Percentiles rank a stretch among this genome's conserved stretches.
Evolutionary conservation across 768 basidiomycete species (phyloP).

Genomic region (Lentinus tigrinus): DNA sequence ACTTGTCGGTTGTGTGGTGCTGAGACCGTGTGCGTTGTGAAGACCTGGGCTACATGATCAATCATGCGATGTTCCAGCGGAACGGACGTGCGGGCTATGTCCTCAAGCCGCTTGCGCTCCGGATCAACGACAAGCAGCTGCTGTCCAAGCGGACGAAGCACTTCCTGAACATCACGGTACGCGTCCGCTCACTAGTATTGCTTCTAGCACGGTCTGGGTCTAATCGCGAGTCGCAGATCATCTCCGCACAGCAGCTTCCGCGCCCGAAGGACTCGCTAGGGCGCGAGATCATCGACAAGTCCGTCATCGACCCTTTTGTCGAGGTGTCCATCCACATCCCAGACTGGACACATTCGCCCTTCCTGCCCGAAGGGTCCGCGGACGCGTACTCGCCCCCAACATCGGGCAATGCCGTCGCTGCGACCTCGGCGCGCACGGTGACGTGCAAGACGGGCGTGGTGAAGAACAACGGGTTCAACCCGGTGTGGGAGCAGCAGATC

Average conservation of each 20-base stretch:
- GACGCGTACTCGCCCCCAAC: conserved; percentile 19
- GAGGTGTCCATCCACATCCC: conserved; percentile 78
- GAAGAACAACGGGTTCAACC: conserved; percentile 91
- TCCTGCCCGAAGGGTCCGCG: background rate
- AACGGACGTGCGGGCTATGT: conserved; percentile 90
- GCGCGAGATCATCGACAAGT: conserved; percentile 58
- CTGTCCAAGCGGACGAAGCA: conserved; percentile 54
- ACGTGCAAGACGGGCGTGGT: conserved; percentile 60
- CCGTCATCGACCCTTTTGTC: conserved; percentile 70
- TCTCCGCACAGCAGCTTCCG: conserved; percentile 91
- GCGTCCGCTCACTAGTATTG: conserved; percentile 14
- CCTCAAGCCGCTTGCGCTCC: conserved; percentile 79
- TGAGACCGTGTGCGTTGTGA: background rate
- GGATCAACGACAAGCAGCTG: conserved; percentile 60
- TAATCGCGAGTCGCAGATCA: conserved; percentile 43
- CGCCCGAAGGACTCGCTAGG: conserved; percentile 62
- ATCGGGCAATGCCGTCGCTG: conserved; percentile 24
- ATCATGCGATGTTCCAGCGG: conserved; percentile 92
- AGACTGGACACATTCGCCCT: conserved; percentile 50
- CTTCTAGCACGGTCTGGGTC: background rate
- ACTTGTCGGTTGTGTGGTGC: background rate
- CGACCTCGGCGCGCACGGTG: conserved; percentile 44
- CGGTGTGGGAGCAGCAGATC: conserved; percentile 76
- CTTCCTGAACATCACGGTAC: conserved; percentile 61
- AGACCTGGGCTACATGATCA: conserved; percentile 92